Evolutionary conservation across 139 green algal genomes (phyloP).

Genomic region (Diplosphaera chodatii): DNA sequence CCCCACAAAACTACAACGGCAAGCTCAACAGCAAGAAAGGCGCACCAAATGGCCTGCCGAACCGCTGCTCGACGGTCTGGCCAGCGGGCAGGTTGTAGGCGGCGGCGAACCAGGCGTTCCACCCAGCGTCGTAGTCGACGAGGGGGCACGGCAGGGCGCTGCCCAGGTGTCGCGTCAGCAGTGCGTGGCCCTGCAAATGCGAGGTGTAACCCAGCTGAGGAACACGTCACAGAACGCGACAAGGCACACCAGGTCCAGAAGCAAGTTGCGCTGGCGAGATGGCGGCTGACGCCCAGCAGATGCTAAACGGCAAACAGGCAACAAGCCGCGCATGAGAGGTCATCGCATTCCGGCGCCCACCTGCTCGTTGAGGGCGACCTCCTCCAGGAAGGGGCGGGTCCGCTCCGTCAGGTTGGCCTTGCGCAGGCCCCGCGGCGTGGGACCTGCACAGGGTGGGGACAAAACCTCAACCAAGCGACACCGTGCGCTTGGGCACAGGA

Average conservation of each 20-base stretch:
- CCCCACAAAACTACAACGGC: no score
- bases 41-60: conserved; percentile 2
- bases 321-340: no score
- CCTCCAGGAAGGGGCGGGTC: background rate
- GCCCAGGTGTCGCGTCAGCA: conserved; percentile 20
- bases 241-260: no score
- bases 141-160: conserved; percentile 13
- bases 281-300: no score
- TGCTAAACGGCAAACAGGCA: no score
- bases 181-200: conserved; percentile 27
- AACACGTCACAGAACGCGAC: no score
- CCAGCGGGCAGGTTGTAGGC: background rate
- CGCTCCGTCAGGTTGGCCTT: background rate
- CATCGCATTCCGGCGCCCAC: no score
- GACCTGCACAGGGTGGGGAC: background rate
- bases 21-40: no score
- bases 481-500: no score
- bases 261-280: no score
- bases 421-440: background rate
- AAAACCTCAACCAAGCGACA: no score
- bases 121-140: conserved; percentile 17
- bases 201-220: no score
- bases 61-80: background rate
- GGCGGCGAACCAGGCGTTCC: conserved; percentile 19
- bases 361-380: conserved; percentile 6